These are phyloP conservation scores for Roridomyces roridus DNA, from an alignment of 768 basidiomycete species.

Conservation along the genomic window DNA sequence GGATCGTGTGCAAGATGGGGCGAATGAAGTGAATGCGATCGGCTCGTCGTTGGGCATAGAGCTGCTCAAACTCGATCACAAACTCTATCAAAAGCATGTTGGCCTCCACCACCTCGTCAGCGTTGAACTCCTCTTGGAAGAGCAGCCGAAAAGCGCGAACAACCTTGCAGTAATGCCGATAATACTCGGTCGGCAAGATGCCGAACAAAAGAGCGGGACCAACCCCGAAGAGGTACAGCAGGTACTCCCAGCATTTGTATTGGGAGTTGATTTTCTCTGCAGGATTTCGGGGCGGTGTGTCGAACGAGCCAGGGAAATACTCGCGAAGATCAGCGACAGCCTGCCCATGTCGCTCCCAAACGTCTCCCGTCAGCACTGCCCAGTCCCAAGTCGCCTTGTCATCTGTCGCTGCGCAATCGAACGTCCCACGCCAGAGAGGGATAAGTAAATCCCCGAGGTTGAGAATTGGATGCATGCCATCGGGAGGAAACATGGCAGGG, in stretches of 20 bases:
- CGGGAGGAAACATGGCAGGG: neutral
- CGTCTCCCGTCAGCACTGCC: slow-evolving; percentile 18
- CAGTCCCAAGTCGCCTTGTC: slow-evolving; percentile 25
- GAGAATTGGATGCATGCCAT: neutral
- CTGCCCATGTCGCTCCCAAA: slow-evolving; percentile 29
- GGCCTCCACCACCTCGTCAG: slow-evolving; percentile 19
- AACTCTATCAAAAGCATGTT: slow-evolving; percentile 28
- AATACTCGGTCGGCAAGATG: slow-evolving; percentile 27
- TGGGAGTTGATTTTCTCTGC: slow-evolving; percentile 37
- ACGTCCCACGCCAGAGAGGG: slow-evolving; percentile 26
- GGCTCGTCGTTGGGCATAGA: slow-evolving; percentile 30
- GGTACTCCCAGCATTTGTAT: slow-evolving; percentile 38
- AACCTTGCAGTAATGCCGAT: slow-evolving; percentile 31
- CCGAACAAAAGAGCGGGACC: slow-evolving; percentile 32
- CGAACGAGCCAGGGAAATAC: slow-evolving; percentile 40
- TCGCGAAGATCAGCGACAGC: slow-evolving; percentile 16
- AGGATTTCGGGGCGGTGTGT: slow-evolving; percentile 36
- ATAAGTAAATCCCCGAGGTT: slow-evolving; percentile 8
- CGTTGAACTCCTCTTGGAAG: slow-evolving; percentile 23
- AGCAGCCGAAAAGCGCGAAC: slow-evolving; percentile 29
- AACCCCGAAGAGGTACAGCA: slow-evolving; percentile 33
- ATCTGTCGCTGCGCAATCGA: slow-evolving; percentile 26
- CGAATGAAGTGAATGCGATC: slow-evolving; percentile 37
- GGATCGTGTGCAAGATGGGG: slow-evolving; percentile 33
- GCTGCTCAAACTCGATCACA: slow-evolving; percentile 32